Evolutionary conservation across 164 flowering plant species (phyloP).

Genomic region (Akebia trifoliata): DNA sequence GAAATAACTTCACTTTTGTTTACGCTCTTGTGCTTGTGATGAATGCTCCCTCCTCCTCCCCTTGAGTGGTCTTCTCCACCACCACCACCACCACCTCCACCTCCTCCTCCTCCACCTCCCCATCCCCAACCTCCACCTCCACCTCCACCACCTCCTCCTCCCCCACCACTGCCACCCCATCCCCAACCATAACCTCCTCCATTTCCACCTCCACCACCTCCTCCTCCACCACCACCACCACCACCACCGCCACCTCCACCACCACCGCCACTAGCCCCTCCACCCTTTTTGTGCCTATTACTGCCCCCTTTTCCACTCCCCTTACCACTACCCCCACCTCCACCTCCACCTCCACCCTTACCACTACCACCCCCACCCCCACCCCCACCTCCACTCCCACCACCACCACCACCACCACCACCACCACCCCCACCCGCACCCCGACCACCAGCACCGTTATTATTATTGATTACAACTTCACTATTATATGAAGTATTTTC

Average conservation of each 20-base stretch:
- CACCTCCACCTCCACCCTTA: neutral
- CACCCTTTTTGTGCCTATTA: neutral
- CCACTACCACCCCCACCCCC: conserved; percentile 2
- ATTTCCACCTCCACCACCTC: neutral
- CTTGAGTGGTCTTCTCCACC: no score
- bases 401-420: neutral
- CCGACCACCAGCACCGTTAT: neutral
- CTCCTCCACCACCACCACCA: neutral
- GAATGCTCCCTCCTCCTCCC: neutral
- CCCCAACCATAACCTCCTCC: neutral
- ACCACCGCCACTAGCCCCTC: neutral
- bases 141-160: neutral
- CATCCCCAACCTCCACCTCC: neutral
- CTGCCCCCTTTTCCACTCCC: neutral
- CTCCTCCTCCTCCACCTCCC: conserved; percentile 4
- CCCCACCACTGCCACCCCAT: neutral
- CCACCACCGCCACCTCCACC: neutral
- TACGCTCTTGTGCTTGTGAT: neutral
- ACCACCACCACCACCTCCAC: neutral
- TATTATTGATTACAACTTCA: neutral
- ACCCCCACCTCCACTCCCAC: neutral
- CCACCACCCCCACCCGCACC: neutral
- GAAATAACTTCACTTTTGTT: neutral
- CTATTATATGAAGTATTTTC: neutral
- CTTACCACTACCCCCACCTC: neutral